phyloP scores from a whole-genome alignment of 139 green algal species.

The Picochlorum costavermella region DNA sequence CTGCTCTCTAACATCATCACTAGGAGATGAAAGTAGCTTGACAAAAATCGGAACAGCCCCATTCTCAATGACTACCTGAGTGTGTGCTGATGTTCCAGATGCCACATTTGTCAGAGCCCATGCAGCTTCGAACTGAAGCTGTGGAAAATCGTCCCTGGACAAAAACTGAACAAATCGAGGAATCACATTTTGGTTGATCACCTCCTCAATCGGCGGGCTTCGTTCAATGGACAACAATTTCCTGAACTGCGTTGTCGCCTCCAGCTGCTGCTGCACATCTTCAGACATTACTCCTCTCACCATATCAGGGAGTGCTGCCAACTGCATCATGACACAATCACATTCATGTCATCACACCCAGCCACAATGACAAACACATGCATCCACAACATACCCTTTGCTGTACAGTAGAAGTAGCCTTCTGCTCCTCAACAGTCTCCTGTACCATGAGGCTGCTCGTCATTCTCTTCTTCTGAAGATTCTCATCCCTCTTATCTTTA shows the following conservation, averaged over 20 bases:
- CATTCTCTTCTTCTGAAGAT: constrained; percentile 93
- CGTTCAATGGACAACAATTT: constrained; percentile 99
- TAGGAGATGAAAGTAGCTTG: constrained; percentile 77
- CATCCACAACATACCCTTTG: constrained; percentile 13
- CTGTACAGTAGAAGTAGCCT: constrained; percentile 14
- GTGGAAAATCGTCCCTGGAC: constrained; percentile 67
- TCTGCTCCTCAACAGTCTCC: constrained; percentile 26
- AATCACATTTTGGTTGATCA: constrained; percentile 93
- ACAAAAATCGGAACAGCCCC: constrained; percentile 97
- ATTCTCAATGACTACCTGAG: constrained; percentile 92
- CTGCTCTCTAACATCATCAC: constrained; percentile 94
- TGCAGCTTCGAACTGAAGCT: constrained; percentile 89
- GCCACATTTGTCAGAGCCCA: constrained; percentile 99
- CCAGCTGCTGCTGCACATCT: constrained; percentile 77
- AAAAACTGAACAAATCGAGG: constrained; percentile 96
- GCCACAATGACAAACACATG: constrained; percentile 3
- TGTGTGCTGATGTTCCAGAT: constrained; percentile 93
- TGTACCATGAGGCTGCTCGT: constrained; percentile 31
- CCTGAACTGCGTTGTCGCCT: constrained; percentile 92
- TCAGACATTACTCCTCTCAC: constrained; percentile 78
- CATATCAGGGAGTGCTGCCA: constrained; percentile 91
- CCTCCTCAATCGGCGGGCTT: constrained; percentile 97
- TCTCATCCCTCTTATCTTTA: constrained; percentile 97
- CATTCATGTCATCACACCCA: not conserved
- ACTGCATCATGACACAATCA: constrained; percentile 37